Evolutionary conservation across 2,329 filamentous ascomycete species (phyloP).

Genomic region (Purpureocillium lavendulum): DNA sequence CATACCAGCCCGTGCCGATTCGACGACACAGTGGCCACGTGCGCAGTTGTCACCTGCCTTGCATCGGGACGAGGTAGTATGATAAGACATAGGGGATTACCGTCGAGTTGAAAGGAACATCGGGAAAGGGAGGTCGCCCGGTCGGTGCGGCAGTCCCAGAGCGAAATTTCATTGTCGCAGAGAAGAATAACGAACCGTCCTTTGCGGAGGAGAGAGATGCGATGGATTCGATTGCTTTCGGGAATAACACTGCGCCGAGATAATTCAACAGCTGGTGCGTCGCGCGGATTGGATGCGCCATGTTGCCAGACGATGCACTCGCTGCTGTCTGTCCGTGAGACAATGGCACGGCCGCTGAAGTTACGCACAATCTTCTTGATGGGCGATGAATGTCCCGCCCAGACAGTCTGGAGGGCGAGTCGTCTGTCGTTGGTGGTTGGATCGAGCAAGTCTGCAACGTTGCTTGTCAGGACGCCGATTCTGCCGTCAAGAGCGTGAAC

Average conservation of each 20-base stretch:
- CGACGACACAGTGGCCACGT: constrained; percentile 77
- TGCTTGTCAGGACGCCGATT: constrained; percentile 73
- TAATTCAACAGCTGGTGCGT: constrained; percentile 39
- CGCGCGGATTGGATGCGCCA: background rate
- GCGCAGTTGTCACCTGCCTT: constrained; percentile 47
- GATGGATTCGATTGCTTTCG: constrained; percentile 64
- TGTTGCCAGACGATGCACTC: constrained; percentile 83
- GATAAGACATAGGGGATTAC: constrained; percentile 73
- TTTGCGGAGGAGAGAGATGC: constrained; percentile 69
- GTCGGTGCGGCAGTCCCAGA: constrained; percentile 69
- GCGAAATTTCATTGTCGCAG: constrained; percentile 57
- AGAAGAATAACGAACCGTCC: constrained; percentile 77
- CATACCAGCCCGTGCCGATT: constrained; percentile 73
- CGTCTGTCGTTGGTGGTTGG: constrained; percentile 53
- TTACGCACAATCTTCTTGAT: constrained; percentile 84
- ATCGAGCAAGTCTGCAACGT: constrained; percentile 74
- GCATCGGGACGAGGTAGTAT: constrained; percentile 57
- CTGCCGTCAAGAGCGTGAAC: constrained; percentile 79
- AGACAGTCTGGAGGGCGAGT: constrained; percentile 55
- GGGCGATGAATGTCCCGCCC: constrained; percentile 76
- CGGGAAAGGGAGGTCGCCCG: constrained; percentile 46
- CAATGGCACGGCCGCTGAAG: constrained; percentile 68
- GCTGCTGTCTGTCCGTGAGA: constrained; percentile 71
- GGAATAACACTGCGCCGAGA: constrained; percentile 60
- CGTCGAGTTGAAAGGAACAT: constrained; percentile 46